A percentile compares a stretch with the other conserved stretches of the same genome.
Evolutionary conservation across 139 green algal species (phyloP).

Genomic region (Gonium pectorale): DNA sequence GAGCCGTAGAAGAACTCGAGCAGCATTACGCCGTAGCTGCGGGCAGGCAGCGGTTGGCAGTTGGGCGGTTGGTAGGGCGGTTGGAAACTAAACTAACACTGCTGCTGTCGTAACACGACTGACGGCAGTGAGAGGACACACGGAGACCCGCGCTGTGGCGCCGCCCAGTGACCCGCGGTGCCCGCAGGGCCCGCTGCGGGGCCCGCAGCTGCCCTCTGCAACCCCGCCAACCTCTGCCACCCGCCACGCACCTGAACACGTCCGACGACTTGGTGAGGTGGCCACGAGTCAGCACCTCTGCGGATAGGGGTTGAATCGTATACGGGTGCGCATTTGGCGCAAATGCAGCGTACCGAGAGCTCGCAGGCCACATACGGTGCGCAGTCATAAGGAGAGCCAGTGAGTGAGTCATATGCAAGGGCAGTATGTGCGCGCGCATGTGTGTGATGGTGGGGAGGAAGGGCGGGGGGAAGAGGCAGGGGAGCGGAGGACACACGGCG

Average conservation of each 20-base stretch:
- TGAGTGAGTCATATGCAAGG: too few species aligned
- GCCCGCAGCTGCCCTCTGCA: not conserved
- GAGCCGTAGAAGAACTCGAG: slow-evolving; percentile 29
- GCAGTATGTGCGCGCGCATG: too few species aligned
- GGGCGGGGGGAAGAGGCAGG: not conserved
- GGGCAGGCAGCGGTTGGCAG: not conserved
- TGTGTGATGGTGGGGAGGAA: not conserved
- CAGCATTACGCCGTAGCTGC: slow-evolving; percentile 36
- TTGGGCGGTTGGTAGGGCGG: not conserved
- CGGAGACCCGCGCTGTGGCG: too few species aligned
- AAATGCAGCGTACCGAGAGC: too few species aligned
- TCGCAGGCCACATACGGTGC: too few species aligned
- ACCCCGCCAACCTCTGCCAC: not conserved
- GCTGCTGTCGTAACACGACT: not conserved
- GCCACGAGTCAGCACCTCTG: slow-evolving; percentile 24
- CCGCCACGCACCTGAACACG: slow-evolving; percentile 24
- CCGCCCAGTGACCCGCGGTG: too few species aligned
- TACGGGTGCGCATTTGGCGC: too few species aligned
- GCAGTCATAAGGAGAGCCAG: too few species aligned
- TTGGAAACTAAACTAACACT: not conserved
- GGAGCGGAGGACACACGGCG: not conserved
- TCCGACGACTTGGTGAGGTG: slow-evolving; percentile 8
- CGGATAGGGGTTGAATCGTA: too few species aligned
- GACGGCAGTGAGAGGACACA: too few species aligned
- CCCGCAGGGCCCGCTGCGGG: not conserved